phyloP scores from a whole-genome alignment of 140 eudicot genomes.

The Flaveria floridana region DNA sequence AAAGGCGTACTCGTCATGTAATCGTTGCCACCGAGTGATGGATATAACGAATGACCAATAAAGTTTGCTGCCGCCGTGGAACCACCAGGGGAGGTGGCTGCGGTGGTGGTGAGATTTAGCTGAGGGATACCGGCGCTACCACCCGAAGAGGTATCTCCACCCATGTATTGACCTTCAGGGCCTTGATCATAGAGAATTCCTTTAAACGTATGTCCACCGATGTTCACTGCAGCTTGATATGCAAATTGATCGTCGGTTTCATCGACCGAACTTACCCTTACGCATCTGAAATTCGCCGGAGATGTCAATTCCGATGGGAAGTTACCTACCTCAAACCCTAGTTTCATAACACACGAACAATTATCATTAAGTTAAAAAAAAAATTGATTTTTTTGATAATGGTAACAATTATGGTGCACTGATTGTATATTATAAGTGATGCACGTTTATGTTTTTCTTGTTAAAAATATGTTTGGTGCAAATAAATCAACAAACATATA shows the following conservation, averaged over 20 bases:
- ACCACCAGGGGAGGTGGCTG: constrained; percentile 35
- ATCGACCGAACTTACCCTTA: constrained; percentile 72
- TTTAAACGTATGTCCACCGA: constrained; percentile 76
- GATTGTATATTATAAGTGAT: not conserved
- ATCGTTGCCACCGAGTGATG: constrained; percentile 43
- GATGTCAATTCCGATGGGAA: constrained; percentile 79
- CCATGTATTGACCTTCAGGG: constrained; percentile 56
- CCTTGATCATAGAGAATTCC: constrained; percentile 87
- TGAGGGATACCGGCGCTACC: constrained; percentile 55
- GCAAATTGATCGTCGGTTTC: constrained; percentile 70
- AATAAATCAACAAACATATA: not conserved
- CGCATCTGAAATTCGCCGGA: constrained; percentile 69
- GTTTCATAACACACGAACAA: constrained; percentile 18
- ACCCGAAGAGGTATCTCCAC: constrained; percentile 62
- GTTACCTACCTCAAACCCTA: constrained; percentile 72
- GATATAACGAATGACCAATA: constrained; percentile 48
- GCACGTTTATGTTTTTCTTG: constrained; percentile 13
- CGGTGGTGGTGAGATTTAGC: constrained; percentile 50
- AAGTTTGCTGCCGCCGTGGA: constrained; percentile 38
- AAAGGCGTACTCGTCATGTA: constrained; percentile 76
- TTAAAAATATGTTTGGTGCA: not conserved
- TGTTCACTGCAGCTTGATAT: constrained; percentile 76
- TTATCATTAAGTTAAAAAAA: not conserved
- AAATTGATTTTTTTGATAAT: not conserved
- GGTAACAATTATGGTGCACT: not conserved